Evolutionary conservation across 2,329 filamentous ascomycete species (phyloP).

Genomic region (Exserohilum turcica): DNA sequence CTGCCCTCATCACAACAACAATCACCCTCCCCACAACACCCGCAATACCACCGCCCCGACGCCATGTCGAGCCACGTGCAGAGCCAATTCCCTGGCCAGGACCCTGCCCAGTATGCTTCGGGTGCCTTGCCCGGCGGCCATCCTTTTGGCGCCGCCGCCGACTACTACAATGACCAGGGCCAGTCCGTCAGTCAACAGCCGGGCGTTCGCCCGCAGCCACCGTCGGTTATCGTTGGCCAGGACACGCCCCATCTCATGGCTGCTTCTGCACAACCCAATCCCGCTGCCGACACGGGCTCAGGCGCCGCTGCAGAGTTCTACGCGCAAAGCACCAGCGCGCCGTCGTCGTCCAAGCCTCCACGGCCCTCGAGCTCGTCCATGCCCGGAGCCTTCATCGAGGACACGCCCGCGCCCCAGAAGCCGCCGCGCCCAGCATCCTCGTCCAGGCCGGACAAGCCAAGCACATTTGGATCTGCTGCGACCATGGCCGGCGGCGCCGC

Average conservation of each 20-base stretch:
- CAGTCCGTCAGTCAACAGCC: slow-evolving; percentile 65
- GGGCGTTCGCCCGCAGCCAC: slow-evolving; percentile 60
- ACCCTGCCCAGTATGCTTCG: slow-evolving; percentile 53
- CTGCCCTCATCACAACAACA: slow-evolving; percentile 12
- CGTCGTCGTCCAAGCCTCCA: slow-evolving; percentile 42
- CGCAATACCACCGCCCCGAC: slow-evolving; percentile 2
- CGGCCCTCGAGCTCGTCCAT: slow-evolving; percentile 36
- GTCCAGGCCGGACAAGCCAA: slow-evolving; percentile 35
- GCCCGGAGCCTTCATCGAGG: slow-evolving; percentile 46
- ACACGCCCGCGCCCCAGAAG: slow-evolving; percentile 36
- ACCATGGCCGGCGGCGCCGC: slow-evolving; percentile 50
- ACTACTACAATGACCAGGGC: slow-evolving; percentile 67
- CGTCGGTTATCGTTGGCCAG: slow-evolving; percentile 59
- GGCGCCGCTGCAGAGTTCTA: slow-evolving; percentile 66
- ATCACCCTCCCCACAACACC: not conserved
- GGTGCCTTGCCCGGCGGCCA: slow-evolving; percentile 52
- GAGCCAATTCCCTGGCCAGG: slow-evolving; percentile 65
- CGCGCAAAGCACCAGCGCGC: slow-evolving; percentile 31
- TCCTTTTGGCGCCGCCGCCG: slow-evolving; percentile 61
- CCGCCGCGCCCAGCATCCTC: slow-evolving; percentile 36
- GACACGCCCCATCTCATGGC: slow-evolving; percentile 61
- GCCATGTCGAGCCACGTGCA: slow-evolving; percentile 55
- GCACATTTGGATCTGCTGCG: slow-evolving; percentile 44
- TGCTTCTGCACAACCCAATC: slow-evolving; percentile 57
- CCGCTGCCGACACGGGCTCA: slow-evolving; percentile 64